A percentile compares a stretch with the other conserved stretches of the same genome.
phyloP scores from a whole-genome alignment of 1,284 basidiomycete genomes.

The Rhodotorula mucilaginosa region DNA sequence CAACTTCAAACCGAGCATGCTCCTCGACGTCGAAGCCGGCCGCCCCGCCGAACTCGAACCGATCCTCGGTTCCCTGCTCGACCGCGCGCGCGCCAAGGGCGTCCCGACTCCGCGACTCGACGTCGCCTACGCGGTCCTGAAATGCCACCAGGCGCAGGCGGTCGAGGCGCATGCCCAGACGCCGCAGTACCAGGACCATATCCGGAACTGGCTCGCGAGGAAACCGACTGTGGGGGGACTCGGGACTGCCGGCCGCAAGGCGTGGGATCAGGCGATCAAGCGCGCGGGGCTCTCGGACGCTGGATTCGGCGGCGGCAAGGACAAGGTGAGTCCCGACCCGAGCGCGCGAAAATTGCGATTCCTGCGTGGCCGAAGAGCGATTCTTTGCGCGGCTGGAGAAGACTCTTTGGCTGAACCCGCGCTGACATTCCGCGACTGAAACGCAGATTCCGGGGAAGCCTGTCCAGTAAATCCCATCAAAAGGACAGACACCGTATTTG shows the following conservation, averaged over 20 bases:
- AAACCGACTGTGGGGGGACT: conserved; percentile 21
- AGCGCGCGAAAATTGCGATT: neutral
- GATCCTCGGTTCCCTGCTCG: conserved; percentile 37
- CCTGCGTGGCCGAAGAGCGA: too few species aligned
- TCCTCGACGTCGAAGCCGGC: conserved; percentile 36
- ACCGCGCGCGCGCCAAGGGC: conserved; percentile 33
- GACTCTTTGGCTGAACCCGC: too few species aligned
- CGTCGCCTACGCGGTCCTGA: conserved; percentile 32
- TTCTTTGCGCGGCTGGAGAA: too few species aligned
- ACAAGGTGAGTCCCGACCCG: conserved; percentile 16
- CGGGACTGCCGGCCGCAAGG: conserved; percentile 20
- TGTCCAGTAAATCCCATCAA: neutral
- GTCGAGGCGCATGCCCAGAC: conserved; percentile 9
- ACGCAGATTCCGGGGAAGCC: conserved; percentile 28
- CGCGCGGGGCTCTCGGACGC: conserved; percentile 6
- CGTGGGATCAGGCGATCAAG: conserved; percentile 31
- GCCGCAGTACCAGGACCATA: conserved; percentile 29
- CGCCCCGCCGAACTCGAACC: conserved; percentile 38
- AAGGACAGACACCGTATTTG: neutral
- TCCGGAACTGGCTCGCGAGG: conserved; percentile 24
- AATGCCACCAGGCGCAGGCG: conserved; percentile 27
- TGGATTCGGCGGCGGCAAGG: conserved; percentile 14
- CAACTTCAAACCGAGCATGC: conserved; percentile 39
- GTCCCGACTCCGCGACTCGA: conserved; percentile 39
- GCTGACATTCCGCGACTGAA: too few species aligned